Conservation (phyloP, 176 grass and related monocot genomes). For the Eremochloa ophiuroides region DNA sequence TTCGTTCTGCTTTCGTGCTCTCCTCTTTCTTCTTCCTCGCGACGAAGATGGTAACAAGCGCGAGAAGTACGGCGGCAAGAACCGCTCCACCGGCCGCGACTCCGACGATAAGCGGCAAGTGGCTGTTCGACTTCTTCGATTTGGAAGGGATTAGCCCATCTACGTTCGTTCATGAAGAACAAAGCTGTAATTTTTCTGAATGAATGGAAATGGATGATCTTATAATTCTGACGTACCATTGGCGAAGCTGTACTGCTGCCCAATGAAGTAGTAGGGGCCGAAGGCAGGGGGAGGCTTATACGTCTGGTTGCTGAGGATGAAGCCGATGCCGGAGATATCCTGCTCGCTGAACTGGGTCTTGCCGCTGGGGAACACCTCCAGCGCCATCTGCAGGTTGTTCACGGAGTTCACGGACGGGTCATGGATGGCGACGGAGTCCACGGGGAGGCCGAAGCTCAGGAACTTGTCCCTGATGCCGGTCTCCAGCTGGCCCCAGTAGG, state of each 20-base stretch:
- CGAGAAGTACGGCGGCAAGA: slow-evolving; percentile 25
- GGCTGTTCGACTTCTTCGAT: slow-evolving; percentile 47
- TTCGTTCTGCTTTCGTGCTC: slow-evolving; percentile 21
- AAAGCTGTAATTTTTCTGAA: neutral
- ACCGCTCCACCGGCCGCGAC: slow-evolving; percentile 38
- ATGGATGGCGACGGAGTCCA: slow-evolving; percentile 52
- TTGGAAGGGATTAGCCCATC: neutral
- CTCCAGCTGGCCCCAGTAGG: slow-evolving; percentile 50
- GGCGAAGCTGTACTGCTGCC: slow-evolving; percentile 31
- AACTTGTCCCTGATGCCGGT: slow-evolving; percentile 25
- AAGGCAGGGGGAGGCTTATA: slow-evolving; percentile 40
- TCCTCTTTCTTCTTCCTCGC: slow-evolving; percentile 36
- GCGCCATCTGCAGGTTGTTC: slow-evolving; percentile 50
- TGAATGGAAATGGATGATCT: neutral
- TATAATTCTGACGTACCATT: slow-evolving; percentile 69
- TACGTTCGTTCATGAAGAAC: neutral
- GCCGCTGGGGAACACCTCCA: slow-evolving; percentile 54
- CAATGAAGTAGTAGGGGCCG: slow-evolving; percentile 70
- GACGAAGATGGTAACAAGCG: slow-evolving; percentile 19
- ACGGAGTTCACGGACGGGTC: slow-evolving; percentile 31
- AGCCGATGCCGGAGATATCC: slow-evolving; percentile 42
- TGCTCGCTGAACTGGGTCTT: slow-evolving; percentile 36
- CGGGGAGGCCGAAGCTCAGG: neutral
- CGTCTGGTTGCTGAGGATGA: slow-evolving; percentile 69
- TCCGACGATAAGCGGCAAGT: slow-evolving; percentile 47